Conservation (phyloP, 1,139 yeast species). For the Magnusiomyces tetraspermus region DNA sequence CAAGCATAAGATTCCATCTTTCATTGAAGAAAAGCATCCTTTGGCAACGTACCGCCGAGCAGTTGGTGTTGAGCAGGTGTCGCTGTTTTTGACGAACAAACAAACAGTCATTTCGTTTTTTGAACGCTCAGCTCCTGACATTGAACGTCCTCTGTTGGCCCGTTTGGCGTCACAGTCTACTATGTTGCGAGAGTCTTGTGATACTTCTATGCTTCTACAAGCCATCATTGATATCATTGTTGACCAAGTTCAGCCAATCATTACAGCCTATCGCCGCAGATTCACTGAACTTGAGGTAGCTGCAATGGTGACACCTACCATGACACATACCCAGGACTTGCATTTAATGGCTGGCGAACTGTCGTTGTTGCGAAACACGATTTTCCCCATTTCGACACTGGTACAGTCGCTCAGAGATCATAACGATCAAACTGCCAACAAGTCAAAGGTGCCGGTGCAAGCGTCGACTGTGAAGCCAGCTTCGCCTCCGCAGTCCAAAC, state of each 20-base stretch:
- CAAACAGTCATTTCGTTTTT: conserved; percentile 44
- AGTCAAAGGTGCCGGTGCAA: not conserved
- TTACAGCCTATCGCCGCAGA: conserved; percentile 46
- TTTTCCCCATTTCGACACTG: conserved; percentile 39
- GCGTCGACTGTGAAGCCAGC: conserved; percentile 5
- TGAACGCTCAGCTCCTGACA: conserved; percentile 43
- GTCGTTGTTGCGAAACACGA: conserved; percentile 37
- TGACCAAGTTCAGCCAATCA: conserved; percentile 50
- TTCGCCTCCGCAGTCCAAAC: not conserved
- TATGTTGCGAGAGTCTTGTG: conserved; percentile 40
- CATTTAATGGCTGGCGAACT: conserved; percentile 46
- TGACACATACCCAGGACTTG: conserved; percentile 42
- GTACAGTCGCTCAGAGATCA: conserved; percentile 39
- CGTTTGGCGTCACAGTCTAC: conserved; percentile 40
- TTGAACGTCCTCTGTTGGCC: conserved; percentile 41
- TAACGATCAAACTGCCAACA: conserved; percentile 15
- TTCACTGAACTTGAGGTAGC: conserved; percentile 43
- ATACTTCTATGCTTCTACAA: conserved; percentile 42
- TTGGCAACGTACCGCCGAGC: conserved; percentile 37
- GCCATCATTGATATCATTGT: conserved; percentile 46
- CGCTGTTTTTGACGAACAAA: conserved; percentile 39
- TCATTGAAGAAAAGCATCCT: conserved; percentile 40
- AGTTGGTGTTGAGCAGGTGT: conserved; percentile 48
- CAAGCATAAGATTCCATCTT: conserved; percentile 16
- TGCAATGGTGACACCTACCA: conserved; percentile 40